Evolutionary conservation across 2,329 filamentous ascomycete species (phyloP).

Genomic region (Pochonia chlamydosporia): DNA sequence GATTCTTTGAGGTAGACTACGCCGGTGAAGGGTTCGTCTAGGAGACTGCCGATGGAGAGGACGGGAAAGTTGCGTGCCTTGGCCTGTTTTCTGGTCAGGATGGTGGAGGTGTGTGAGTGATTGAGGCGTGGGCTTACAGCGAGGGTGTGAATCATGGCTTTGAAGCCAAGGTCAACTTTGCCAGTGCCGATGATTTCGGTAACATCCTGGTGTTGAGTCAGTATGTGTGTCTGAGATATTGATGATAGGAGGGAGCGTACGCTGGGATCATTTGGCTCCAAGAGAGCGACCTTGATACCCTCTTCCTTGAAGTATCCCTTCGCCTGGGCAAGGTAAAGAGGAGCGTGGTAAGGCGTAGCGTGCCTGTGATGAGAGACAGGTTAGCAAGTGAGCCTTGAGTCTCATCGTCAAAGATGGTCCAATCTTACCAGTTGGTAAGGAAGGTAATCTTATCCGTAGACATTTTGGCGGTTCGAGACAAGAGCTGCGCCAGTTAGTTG

Average conservation of each 20-base stretch:
- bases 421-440: constrained; percentile 69
- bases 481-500: constrained; percentile 44
- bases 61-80: constrained; percentile 72
- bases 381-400: background rate
- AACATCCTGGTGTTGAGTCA: constrained; percentile 51
- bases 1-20: constrained; percentile 70
- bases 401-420: constrained; percentile 17
- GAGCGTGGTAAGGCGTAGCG: constrained; percentile 75
- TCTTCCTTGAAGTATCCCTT: constrained; percentile 72
- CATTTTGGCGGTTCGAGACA: constrained; percentile 50
- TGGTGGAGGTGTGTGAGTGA: too few species aligned
- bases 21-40: constrained; percentile 76
- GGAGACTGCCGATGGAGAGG: constrained; percentile 64
- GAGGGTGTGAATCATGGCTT: constrained; percentile 79
- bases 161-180: constrained; percentile 74
- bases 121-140: constrained; percentile 42
- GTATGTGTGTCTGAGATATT: background rate
- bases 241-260: constrained; percentile 25
- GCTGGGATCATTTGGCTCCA: constrained; percentile 75
- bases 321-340: constrained; percentile 69
- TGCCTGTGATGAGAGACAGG: constrained; percentile 46
- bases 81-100: constrained; percentile 38
- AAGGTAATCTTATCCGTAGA: constrained; percentile 82
- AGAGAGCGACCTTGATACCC: constrained; percentile 69
- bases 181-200: constrained; percentile 74